Base-by-base conservation (phyloP, 1,139 yeast species). In the Yamadazyma pseudoaaseri region DNA sequence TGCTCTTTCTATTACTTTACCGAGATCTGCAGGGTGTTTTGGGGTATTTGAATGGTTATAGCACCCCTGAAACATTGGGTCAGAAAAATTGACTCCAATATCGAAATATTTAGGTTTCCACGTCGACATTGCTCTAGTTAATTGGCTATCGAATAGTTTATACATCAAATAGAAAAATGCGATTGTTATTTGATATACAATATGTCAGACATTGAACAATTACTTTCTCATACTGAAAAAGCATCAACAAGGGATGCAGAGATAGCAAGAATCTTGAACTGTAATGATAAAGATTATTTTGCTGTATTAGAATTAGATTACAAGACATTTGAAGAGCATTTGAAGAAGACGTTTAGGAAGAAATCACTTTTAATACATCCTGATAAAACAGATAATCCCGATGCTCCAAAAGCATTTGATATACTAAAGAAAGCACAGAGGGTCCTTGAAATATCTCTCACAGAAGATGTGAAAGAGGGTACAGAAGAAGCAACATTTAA, bases 71-170 rank as follows among this genome's bases (percentile, higher is more conserved):
- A 86, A 94, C 90, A 90, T 92, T 8, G 78, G 67, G 54, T 92
- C 98, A 1, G 96, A 83, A 50, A 92, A 73, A 55, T 92, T 92
- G 46, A 89, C 86, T 2, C 94, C 95, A 17, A 70, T 69, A 37
- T 70, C 76, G 42, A 65, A 70, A 45, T 69, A 70, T 30, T 66
- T 56, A 24, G 75, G 75, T 47, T 51, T 62, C 75, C 74, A 69
- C 30, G 44, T 27, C 13, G 20, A 24, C 33, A 30, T 30, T 32
- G 31, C 25, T 29, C 22, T 8, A 5, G 32, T 24, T 29, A 27
- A 26, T 12, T 11, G 26, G 6, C 12, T 8, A n/a, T n/a, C 13
- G 6, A 25, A 5, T 7, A 12, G 6, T n/a, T 25, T 12, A 11
- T 30, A 14, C 27, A 25, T 25, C 10, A 25, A 25, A 25, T 14